Conservation (phyloP, 495 filamentous ascomycete species). For the Daldinia loculata region DNA sequence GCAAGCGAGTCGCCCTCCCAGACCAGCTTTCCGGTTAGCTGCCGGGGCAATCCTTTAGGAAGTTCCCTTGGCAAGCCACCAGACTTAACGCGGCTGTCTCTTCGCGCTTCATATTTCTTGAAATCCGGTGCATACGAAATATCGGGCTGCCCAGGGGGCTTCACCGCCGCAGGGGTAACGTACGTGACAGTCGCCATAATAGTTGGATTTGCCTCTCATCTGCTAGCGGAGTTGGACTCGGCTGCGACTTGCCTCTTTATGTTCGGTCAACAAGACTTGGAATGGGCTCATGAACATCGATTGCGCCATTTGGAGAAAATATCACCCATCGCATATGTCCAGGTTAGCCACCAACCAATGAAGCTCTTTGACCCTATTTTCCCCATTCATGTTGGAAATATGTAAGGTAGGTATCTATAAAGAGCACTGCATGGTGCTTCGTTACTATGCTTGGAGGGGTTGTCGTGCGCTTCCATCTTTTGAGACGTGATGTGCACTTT, state of each 20-base stretch:
- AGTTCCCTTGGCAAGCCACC: slow-evolving; percentile 51
- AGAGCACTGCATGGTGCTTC: background rate
- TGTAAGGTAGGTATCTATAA: background rate
- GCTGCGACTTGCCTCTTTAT: slow-evolving; percentile 14
- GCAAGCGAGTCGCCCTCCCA: slow-evolving; percentile 65
- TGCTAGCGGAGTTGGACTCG: background rate
- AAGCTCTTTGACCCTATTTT: background rate
- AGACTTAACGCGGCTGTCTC: slow-evolving; percentile 48
- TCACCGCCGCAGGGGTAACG: slow-evolving; percentile 24
- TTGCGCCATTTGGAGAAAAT: slow-evolving; percentile 33
- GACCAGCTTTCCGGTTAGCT: slow-evolving; percentile 60
- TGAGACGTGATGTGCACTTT: background rate
- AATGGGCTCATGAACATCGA: slow-evolving; percentile 13
- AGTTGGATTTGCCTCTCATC: slow-evolving; percentile 29
- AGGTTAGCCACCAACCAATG: slow-evolving; percentile 6
- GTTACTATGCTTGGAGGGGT: background rate
- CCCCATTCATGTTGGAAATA: background rate
- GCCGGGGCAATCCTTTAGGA: slow-evolving; percentile 59
- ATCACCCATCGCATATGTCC: slow-evolving; percentile 15
- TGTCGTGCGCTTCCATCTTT: background rate
- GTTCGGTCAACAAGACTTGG: slow-evolving; percentile 3
- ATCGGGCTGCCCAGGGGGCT: slow-evolving; percentile 53
- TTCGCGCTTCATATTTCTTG: slow-evolving; percentile 62
- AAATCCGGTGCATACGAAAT: slow-evolving; percentile 66
- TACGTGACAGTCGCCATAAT: slow-evolving; percentile 43